Percentiles rank a stretch among this genome's conserved stretches.
Conservation (phyloP, 202 grass and related monocot genomes). For the Brachypodium distachyon region DNA sequence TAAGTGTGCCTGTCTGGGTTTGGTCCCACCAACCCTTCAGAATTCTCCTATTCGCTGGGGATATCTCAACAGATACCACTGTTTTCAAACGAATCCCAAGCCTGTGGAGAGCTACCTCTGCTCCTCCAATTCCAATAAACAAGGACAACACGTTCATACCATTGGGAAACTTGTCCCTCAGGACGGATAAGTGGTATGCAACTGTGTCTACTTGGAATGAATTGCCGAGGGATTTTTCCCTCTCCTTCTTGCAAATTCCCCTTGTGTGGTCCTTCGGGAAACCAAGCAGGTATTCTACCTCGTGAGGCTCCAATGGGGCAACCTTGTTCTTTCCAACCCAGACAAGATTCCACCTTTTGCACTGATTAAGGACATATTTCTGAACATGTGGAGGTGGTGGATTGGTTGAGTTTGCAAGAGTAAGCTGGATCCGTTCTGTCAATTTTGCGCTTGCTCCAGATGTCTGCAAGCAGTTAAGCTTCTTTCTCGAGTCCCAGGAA, state of each 20-base stretch:
- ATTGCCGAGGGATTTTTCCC: conserved; percentile 52
- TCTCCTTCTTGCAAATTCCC: conserved; percentile 41
- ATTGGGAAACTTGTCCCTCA: conserved; percentile 49
- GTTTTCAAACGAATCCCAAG: conserved; percentile 49
- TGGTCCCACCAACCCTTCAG: conserved; percentile 69
- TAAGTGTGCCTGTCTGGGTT: conserved; percentile 46
- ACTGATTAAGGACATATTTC: conserved; percentile 35
- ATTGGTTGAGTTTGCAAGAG: conserved; percentile 4
- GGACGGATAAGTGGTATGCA: conserved; percentile 52
- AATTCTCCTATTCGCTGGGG: conserved; percentile 38
- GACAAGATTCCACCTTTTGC: conserved; percentile 64
- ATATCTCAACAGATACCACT: conserved; percentile 70
- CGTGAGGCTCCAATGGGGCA: conserved; percentile 59
- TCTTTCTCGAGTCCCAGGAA: conserved; percentile 49
- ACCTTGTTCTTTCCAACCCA: conserved; percentile 75
- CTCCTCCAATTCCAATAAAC: conserved; percentile 84
- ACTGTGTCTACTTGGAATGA: conserved; percentile 80
- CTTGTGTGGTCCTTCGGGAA: conserved; percentile 70
- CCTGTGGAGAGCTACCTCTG: conserved; percentile 66
- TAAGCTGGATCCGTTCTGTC: conserved; percentile 29
- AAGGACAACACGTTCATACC: conserved; percentile 58
- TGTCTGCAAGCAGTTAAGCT: conserved; percentile 79
- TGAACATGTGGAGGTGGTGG: conserved; percentile 27
- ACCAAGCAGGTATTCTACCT: conserved; percentile 60
- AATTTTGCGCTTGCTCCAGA: conserved; percentile 39